Percentiles rank a stretch among this genome's conserved stretches.
Conservation (phyloP, 2,329 filamentous ascomycete species). For the Setomelanomma holmii region DNA sequence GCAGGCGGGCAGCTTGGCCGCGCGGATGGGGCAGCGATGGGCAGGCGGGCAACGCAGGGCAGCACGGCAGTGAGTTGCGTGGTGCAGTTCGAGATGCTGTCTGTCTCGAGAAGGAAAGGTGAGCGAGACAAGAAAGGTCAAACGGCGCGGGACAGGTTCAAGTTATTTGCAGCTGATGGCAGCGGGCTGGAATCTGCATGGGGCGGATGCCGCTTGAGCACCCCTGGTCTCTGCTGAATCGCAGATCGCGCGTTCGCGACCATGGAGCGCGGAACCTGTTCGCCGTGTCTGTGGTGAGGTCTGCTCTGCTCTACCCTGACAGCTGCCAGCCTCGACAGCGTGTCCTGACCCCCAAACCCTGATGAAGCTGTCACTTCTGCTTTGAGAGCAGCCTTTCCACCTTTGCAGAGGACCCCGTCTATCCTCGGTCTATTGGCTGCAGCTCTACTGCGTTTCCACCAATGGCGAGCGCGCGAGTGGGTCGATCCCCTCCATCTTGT, state of each 20-base stretch:
- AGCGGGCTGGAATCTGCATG: conserved; percentile 16
- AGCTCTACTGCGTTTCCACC: not conserved
- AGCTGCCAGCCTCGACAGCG: not conserved
- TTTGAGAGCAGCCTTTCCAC: not conserved
- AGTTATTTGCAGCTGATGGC: conserved; percentile 12
- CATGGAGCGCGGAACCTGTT: not conserved
- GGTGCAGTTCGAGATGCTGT: conserved; percentile 37
- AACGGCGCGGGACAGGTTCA: conserved; percentile 30
- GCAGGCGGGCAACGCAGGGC: conserved; percentile 25
- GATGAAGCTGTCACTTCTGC: not conserved
- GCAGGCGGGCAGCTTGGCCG: conserved; percentile 23
- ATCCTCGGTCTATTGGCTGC: not conserved
- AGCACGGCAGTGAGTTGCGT: conserved; percentile 17
- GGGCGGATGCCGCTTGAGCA: conserved; percentile 36
- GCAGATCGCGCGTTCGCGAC: conserved; percentile 26
- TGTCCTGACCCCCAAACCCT: not conserved
- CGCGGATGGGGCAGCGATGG: conserved; percentile 22
- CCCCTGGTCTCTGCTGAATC: conserved; percentile 40
- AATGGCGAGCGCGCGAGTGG: not conserved
- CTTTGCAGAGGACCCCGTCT: not conserved
- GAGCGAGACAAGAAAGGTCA: conserved; percentile 48
- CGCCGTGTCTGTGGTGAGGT: not conserved
- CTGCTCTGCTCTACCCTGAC: not conserved
- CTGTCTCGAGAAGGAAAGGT: conserved; percentile 51
- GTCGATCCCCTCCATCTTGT: not conserved